A percentile compares a stretch with the other conserved stretches of the same genome.
These are phyloP conservation scores for Dioscorea dumetorum DNA, from an alignment of 106 monocot species.

Conservation along the genomic window DNA sequence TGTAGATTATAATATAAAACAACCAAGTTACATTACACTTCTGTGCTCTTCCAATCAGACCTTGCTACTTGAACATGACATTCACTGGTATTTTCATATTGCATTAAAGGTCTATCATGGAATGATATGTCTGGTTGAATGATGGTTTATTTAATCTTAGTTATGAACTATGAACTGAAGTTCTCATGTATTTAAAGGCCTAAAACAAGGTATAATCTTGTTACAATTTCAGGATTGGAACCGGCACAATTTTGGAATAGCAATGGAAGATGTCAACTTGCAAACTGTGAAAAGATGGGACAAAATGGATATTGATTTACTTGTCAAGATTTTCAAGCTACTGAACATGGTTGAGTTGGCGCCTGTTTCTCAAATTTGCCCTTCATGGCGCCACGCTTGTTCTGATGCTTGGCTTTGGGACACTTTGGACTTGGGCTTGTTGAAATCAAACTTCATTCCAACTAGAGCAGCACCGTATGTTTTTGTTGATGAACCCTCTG, in stretches of 20 bases:
- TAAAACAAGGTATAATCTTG: too few species aligned
- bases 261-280: conserved; percentile 51
- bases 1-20: too few species aligned
- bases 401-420: conserved; percentile 82
- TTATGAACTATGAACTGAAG: too few species aligned
- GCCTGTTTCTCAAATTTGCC: conserved; percentile 78
- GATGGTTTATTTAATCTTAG: too few species aligned
- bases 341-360: conserved; percentile 81
- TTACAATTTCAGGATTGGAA: too few species aligned
- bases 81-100: too few species aligned
- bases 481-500: conserved; percentile 76
- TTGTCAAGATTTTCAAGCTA: conserved; percentile 82
- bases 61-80: too few species aligned
- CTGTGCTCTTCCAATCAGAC: too few species aligned
- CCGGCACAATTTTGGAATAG: background rate
- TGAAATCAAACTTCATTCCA: conserved; percentile 81
- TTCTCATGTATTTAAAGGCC: too few species aligned
- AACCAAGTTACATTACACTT: too few species aligned
- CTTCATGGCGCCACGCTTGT: conserved; percentile 67
- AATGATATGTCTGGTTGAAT: too few species aligned
- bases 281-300: conserved; percentile 60
- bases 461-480: conserved; percentile 77
- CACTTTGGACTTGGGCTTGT: conserved; percentile 61
- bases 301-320: conserved; percentile 81
- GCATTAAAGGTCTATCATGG: too few species aligned